phyloP scores from a whole-genome alignment of 1,284 basidiomycete species.

The Schizophyllum amplum region DNA sequence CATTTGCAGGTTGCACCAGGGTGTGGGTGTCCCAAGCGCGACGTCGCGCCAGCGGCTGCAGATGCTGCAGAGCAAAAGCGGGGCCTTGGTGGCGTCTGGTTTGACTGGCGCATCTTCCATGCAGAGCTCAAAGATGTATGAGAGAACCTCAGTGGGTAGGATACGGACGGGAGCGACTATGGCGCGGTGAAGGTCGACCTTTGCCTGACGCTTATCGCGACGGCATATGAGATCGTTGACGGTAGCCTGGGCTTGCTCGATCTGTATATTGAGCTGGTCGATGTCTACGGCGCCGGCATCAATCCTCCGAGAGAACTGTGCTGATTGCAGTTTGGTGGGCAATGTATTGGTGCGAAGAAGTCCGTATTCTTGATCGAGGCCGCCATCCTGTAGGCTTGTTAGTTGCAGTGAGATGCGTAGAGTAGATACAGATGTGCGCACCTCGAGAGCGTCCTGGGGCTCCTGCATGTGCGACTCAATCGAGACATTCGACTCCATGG shows the following conservation, averaged over 20 bases:
- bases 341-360: not conserved
- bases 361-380: not conserved
- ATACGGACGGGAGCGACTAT: not conserved
- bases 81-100: not conserved
- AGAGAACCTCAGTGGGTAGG: not conserved
- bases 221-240: not conserved
- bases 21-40: slow-evolving; percentile 7
- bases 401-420: not conserved
- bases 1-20: slow-evolving; percentile 3
- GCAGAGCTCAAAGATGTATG: slow-evolving; percentile 3
- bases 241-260: not conserved
- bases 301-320: not conserved
- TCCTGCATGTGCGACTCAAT: not conserved
- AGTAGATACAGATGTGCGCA: not conserved
- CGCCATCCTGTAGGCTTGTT: not conserved
- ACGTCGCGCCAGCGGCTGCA: slow-evolving; percentile 4
- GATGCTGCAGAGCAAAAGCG: slow-evolving; percentile 4
- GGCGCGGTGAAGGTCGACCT: not conserved
- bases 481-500: not conserved
- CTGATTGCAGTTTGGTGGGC: not conserved
- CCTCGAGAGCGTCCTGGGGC: not conserved
- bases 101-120: not conserved
- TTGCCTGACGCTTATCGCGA: not conserved
- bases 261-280: not conserved
- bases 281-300: not conserved